These are phyloP conservation scores for Pseudogymnoascus sp. DNA, from an alignment of 2,329 filamentous ascomycete genomes.

Conservation along the genomic window DNA sequence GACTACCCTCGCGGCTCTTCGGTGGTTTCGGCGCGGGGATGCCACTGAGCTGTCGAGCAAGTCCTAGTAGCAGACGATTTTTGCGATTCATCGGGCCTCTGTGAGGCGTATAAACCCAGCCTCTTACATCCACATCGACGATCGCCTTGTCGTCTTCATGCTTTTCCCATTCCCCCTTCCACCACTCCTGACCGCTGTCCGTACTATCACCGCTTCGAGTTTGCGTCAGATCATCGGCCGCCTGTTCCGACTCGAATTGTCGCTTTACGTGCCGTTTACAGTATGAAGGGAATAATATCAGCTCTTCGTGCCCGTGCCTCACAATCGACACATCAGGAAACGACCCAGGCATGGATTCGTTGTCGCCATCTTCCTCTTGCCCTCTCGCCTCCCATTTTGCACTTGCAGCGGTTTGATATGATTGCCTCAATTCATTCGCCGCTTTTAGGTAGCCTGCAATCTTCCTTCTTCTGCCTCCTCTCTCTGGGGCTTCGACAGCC, in stretches of 20 bases:
- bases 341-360: constrained; percentile 57
- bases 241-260: constrained; percentile 25
- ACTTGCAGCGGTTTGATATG: constrained; percentile 50
- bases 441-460: constrained; percentile 66
- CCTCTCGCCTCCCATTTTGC: constrained; percentile 37
- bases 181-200: constrained; percentile 62
- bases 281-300: constrained; percentile 94
- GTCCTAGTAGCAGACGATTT: constrained; percentile 76
- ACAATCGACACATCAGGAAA: constrained; percentile 83
- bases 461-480: constrained; percentile 69
- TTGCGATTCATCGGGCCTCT: constrained; percentile 77
- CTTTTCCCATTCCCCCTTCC: constrained; percentile 70
- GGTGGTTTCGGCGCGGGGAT: constrained; percentile 58
- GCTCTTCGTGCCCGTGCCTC: constrained; percentile 75
- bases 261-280: constrained; percentile 46
- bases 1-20: constrained; percentile 24
- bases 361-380: constrained; percentile 39
- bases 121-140: constrained; percentile 88
- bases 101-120: constrained; percentile 89
- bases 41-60: constrained; percentile 82
- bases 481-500: constrained; percentile 38
- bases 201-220: constrained; percentile 34
- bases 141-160: constrained; percentile 77
- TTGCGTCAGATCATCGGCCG: constrained; percentile 24
- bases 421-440: constrained; percentile 64